Percentiles rank a stretch among this genome's conserved stretches.
These are phyloP conservation scores for Botryotinia globosa DNA, from an alignment of 2,329 filamentous ascomycete genomes.

Conservation along the genomic window DNA sequence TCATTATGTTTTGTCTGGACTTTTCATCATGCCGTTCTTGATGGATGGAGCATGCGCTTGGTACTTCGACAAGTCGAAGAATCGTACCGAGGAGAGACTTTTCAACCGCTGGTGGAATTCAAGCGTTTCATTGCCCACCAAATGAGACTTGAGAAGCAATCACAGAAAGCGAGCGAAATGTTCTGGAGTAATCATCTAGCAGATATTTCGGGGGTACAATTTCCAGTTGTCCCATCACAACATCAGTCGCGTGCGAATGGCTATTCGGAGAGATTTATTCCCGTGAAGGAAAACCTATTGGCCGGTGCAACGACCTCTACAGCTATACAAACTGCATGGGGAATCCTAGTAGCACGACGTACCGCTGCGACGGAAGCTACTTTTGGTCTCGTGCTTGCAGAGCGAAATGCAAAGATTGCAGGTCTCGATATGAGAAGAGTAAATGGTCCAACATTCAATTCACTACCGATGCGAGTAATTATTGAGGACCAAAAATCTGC, in stretches of 20 bases:
- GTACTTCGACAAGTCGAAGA: conserved; percentile 34
- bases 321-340: conserved; percentile 40
- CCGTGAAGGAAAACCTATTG: conserved; percentile 1
- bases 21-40: conserved; percentile 55
- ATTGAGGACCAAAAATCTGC: conserved; percentile 28
- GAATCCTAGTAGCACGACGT: conserved; percentile 42
- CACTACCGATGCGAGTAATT: conserved; percentile 43
- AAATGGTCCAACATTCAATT: conserved; percentile 43
- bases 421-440: conserved; percentile 42
- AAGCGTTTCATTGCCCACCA: conserved; percentile 11
- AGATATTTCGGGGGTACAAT: conserved; percentile 46
- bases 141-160: neutral
- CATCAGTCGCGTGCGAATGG: neutral
- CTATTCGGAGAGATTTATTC: conserved; percentile 5
- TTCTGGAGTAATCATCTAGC: conserved; percentile 49
- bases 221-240: conserved; percentile 39
- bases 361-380: conserved; percentile 42
- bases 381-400: conserved; percentile 45
- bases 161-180: conserved; percentile 30
- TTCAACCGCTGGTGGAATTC: neutral
- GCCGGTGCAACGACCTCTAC: conserved; percentile 25
- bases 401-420: conserved; percentile 41
- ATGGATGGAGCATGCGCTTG: conserved; percentile 48
- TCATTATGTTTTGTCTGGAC: conserved; percentile 47
- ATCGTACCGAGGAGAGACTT: neutral